Base-by-base conservation (phyloP, 768 basidiomycete species). In the Suillus alpinus region DNA sequence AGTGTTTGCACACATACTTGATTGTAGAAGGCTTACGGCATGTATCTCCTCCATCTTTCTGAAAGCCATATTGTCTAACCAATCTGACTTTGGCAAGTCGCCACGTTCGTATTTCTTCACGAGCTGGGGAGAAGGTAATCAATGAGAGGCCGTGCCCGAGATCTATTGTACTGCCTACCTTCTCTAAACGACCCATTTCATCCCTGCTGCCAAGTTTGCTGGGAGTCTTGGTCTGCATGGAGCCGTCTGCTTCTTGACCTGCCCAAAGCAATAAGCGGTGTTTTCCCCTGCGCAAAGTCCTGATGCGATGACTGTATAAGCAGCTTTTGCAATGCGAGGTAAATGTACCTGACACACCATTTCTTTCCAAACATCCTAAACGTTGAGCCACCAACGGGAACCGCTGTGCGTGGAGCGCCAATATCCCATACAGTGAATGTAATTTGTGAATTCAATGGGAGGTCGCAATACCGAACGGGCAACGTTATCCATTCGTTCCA, bases 341-440 rank as follows among this genome's bases (percentile, higher is more conserved):
- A 29, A 51, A 50, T 23, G 36, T 9, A 8, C 31, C 47, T 6
- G 1, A 73, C 83, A 52, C 62, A 92, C 95, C 90, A 89, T 78
- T 98, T 97, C 84, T 92, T 91, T 14, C 94, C 90, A 73, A 99
- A 99, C 41, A 99, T 67, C 20, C 86, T 81, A 69, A 98, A 89
- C 0, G 94, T 97, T 3, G 94, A 86, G 0, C 95, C 96, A 34
- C 96, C 97, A 4, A 98, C 88, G 6, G 95, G 91, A 18, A 85
- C 80, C 2, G 92, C 87, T 50, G 83, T 78, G 7, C 92, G 83
- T 26, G 94, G 88, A 0, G 92, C 91, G 40, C 87, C 90, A 61
- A 95, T 95, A 69, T 98, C 95, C 92, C 94, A 98, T 7, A 98
- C 89, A 0, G 97, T 98, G 68, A 98, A 91, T 0, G 91, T 89